Conservation (phyloP, 108 stramenopile species). For the Nannochloropsis oceanica region DNA sequence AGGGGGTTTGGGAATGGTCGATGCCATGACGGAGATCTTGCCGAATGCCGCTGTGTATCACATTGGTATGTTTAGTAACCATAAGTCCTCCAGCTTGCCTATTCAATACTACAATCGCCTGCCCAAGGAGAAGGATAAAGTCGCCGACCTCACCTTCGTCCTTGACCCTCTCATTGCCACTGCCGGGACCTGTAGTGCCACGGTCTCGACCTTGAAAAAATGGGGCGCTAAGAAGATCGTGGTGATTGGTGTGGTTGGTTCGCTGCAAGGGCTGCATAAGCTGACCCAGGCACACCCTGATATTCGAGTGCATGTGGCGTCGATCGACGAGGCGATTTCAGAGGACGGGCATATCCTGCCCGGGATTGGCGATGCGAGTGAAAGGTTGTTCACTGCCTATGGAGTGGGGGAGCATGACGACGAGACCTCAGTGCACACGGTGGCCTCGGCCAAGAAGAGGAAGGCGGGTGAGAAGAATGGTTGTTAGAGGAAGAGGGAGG, state of each 20-base stretch:
- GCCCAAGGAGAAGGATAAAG: conserved; percentile 58
- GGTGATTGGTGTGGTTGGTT: conserved; percentile 66
- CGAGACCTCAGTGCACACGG: not conserved
- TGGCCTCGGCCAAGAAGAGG: not conserved
- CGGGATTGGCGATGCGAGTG: conserved; percentile 85
- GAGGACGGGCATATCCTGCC: conserved; percentile 68
- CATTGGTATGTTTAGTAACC: conserved; percentile 37
- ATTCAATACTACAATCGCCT: conserved; percentile 94
- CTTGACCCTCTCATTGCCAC: conserved; percentile 86
- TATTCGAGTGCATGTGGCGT: conserved; percentile 61
- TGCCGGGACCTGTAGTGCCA: conserved; percentile 63
- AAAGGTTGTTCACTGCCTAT: conserved; percentile 48
- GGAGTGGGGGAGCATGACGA: not conserved
- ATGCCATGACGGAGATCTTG: conserved; percentile 80
- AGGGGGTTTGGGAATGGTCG: conserved; percentile 83
- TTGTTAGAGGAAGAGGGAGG: no score
- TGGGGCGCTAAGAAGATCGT: conserved; percentile 50
- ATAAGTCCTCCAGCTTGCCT: conserved; percentile 40
- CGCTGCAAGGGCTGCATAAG: conserved; percentile 49
- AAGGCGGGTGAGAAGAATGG: not conserved
- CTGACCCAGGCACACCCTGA: conserved; percentile 62
- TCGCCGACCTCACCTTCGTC: conserved; percentile 57
- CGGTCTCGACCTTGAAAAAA: conserved; percentile 80
- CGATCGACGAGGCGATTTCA: conserved; percentile 58
- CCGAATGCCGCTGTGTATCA: conserved; percentile 83